Evolutionary conservation across 768 basidiomycete species (phyloP).

Genomic region (Gloeostereum incarnatum): DNA sequence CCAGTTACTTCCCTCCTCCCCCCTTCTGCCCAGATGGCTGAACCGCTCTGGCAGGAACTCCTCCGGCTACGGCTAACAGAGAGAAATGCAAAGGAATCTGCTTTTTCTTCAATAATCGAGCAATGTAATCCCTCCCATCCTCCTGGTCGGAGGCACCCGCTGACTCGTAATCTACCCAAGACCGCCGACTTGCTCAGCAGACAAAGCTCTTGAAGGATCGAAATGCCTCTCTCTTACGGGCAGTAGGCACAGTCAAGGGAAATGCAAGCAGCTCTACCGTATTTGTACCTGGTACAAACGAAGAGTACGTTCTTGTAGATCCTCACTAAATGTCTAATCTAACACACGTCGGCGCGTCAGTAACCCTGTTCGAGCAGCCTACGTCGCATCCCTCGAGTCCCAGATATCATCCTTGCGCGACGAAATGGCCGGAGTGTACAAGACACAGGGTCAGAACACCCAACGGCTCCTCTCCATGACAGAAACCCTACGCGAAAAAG

Average conservation of each 20-base stretch:
- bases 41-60: constrained; percentile 79
- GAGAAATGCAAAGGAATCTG: constrained; percentile 74
- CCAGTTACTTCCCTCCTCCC: constrained; percentile 3
- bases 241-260: constrained; percentile 63
- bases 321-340: constrained; percentile 7
- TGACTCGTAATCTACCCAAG: constrained; percentile 29
- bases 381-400: constrained; percentile 86
- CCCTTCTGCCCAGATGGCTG: constrained; percentile 45
- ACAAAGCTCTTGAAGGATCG: constrained; percentile 88
- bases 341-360: constrained; percentile 26
- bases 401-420: constrained; percentile 89
- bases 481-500: constrained; percentile 89
- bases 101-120: constrained; percentile 80
- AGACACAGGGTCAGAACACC: constrained; percentile 92
- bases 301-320: constrained; percentile 49
- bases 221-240: constrained; percentile 81
- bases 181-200: constrained; percentile 86
- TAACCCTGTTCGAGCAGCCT: constrained; percentile 80
- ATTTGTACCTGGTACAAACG: constrained; percentile 47
- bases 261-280: constrained; percentile 57
- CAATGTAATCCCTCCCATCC: constrained; percentile 58
- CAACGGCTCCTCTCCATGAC: constrained; percentile 90
- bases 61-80: constrained; percentile 72
- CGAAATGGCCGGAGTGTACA: constrained; percentile 91
- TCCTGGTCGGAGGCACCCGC: constrained; percentile 10